These are phyloP conservation scores for Penicillium italicum DNA, from an alignment of 2,329 filamentous ascomycete species.

Conservation along the genomic window DNA sequence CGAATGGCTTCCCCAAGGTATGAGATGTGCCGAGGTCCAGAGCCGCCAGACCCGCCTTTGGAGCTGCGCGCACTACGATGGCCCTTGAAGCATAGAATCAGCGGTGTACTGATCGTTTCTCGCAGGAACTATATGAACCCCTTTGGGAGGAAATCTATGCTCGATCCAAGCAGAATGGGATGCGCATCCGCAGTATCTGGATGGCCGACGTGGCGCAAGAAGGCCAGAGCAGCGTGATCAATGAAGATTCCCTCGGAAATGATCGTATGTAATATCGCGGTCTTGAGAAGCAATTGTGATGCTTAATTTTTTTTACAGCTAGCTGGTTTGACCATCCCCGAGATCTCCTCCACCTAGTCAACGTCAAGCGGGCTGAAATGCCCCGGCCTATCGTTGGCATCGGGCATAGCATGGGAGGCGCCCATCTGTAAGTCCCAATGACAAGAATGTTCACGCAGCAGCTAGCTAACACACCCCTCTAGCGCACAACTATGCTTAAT, in stretches of 20 bases:
- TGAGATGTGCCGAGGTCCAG: conserved; percentile 7
- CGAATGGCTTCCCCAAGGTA: conserved; percentile 90
- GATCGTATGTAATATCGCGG: conserved; percentile 60
- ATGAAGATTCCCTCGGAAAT: conserved; percentile 72
- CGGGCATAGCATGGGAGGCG: conserved; percentile 85
- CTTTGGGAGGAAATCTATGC: conserved; percentile 78
- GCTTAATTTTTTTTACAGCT: conserved; percentile 50
- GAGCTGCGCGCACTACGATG: neutral
- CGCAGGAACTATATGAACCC: conserved; percentile 83
- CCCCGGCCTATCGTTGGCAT: conserved; percentile 78
- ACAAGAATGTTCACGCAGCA: neutral
- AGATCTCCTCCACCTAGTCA: conserved; percentile 81
- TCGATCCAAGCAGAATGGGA: conserved; percentile 54
- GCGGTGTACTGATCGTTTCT: conserved; percentile 3
- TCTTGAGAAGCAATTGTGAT: neutral
- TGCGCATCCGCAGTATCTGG: conserved; percentile 78
- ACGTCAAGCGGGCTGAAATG: conserved; percentile 74
- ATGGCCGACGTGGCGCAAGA: conserved; percentile 87
- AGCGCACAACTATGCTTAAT: conserved; percentile 65
- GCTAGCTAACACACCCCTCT: conserved; percentile 1
- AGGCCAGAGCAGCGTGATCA: conserved; percentile 72
- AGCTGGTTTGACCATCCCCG: conserved; percentile 82
- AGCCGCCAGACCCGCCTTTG: neutral
- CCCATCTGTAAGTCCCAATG: conserved; percentile 53
- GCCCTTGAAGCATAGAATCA: neutral